Base-by-base conservation (phyloP, 2,329 filamentous ascomycete species). In the Arthrobotrys sinensis region DNA sequence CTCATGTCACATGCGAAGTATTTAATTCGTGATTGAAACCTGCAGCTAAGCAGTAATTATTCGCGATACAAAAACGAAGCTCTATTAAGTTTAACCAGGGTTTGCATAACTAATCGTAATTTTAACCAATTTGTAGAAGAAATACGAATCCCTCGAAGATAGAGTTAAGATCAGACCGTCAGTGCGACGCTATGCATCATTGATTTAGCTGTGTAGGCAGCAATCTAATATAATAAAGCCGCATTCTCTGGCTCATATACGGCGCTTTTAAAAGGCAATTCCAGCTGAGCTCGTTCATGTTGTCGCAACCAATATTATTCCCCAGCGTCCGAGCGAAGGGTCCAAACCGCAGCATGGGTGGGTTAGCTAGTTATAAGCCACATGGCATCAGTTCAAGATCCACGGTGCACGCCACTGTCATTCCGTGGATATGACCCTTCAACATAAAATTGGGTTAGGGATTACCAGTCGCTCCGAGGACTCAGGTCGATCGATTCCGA, bases 241-340 rank as follows among this genome's bases (percentile, higher is more conserved):
- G 55, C 19, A 60, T 60, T 4, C n/a, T 60, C 55, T 60, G 10
- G 34, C 11, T 28, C 52, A 57, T 60, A 36, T 43, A 60, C 16
- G 19, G 36, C 7, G 19, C 55, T 43, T 60, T 28, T 48, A 38
- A 66, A 36, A 66, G n/a, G 45, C 36, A 66, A 60, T 28, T 60
- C 36, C 36, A 19, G 24, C 60, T 55, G 48, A 67, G 64, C 64
- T 67, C 48, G n/a, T 34, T 46, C 38, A 36, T 40, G 14, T 38
- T 28, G 34, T 50, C 28, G 64, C 48, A 45, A 43, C 24, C 32
- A 64, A 48, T 34, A 24, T 40, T 43, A 7, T 60, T 43, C 55
- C 40, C 46, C 43, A 34, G 1, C 14, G 69, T 73, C 69, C 69
- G 69, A 66, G 69, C 69, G 40, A 73, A 73, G 69, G 69, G 69